Evolutionary conservation across 2,329 filamentous ascomycete genomes (phyloP), one percentile per base, ranked within the genome.

Genomic region (Xylariaceae sp.): DNA sequence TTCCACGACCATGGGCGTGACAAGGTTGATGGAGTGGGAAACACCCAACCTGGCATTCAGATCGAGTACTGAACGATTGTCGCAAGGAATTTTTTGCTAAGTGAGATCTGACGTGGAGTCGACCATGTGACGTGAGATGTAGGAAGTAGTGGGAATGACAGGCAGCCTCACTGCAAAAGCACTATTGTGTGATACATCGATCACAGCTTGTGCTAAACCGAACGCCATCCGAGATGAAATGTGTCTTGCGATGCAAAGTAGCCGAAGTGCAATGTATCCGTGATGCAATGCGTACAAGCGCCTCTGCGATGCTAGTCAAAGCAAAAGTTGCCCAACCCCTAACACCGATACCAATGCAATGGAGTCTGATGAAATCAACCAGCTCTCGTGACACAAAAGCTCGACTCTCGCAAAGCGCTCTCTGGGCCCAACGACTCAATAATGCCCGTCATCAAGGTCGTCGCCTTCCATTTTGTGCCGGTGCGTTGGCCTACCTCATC

Each of bases 401-500:
- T 58, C 53, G 64, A 58, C 43, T 62, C 61, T 36, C 60, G 51
- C 39, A 66, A 41, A 12, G 62, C 52, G 40, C 52, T 59, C n/a
- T 66, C 61, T 1, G 49, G 34, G 15, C 51, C 56, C 5, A 54
- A 51, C 1, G 58, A 54, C 22, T 54, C 49, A 10, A 56, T 42
- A 18, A 60, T 60, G 10, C 61, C 62, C 3, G 64, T 59, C 30
- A 65, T 62, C 54, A 76, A 71, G 47, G 77, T 59, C 45, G 75
- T 70, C 1, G 79, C 75, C 47, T 69, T 67, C 80, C 80, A 82
- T 39, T 61, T 63, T 1, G 78, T 81, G 21, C 69, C 71, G 0
- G 79, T 81, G 49, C 75, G 63, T 30, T 54, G 57, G 8, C 78
- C 78, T 22, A 81, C 73, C 55, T 80, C 75, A 49, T 79, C 71